phyloP scores from a whole-genome alignment of 495 filamentous ascomycete genomes.

The Peziza echinospora region DNA sequence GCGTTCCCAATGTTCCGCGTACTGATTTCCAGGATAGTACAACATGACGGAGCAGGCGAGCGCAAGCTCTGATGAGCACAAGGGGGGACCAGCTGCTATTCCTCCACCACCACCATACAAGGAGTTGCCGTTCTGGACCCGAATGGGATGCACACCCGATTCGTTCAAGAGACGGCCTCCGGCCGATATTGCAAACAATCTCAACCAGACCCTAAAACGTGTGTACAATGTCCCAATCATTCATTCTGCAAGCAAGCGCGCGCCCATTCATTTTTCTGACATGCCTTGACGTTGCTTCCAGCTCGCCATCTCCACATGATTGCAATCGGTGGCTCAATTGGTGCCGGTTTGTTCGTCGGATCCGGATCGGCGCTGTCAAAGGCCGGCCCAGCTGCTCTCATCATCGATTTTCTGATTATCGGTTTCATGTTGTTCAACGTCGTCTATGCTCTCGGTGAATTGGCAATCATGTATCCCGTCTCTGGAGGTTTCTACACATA shows the following conservation, averaged over 20 bases:
- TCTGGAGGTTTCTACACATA: slow-evolving; percentile 35
- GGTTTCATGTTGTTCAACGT: slow-evolving; percentile 43
- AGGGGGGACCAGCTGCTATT: not conserved
- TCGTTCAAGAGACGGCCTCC: not conserved
- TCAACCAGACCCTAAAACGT: not conserved
- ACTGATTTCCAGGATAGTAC: no score
- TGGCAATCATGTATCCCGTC: slow-evolving; percentile 34
- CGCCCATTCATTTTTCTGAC: slow-evolving; percentile 21
- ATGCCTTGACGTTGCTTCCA: slow-evolving; percentile 28
- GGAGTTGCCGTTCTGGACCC: not conserved
- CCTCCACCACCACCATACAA: not conserved
- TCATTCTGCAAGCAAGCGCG: no score
- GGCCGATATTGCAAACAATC: not conserved
- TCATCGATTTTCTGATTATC: slow-evolving; percentile 42
- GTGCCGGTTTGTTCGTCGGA: slow-evolving; percentile 32
- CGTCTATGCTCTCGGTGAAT: slow-evolving; percentile 34
- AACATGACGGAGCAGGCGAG: not conserved
- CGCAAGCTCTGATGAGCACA: not conserved
- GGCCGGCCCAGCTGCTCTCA: slow-evolving; percentile 39
- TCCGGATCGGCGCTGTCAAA: slow-evolving; percentile 37
- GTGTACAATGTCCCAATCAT: not conserved
- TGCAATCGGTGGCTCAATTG: slow-evolving; percentile 38
- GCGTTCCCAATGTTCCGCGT: no score
- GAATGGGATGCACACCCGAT: not conserved
- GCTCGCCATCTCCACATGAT: slow-evolving; percentile 54